These are phyloP conservation scores for Nakazawaea sp. DNA, from an alignment of 805 yeast genomes.

Conservation along the genomic window DNA sequence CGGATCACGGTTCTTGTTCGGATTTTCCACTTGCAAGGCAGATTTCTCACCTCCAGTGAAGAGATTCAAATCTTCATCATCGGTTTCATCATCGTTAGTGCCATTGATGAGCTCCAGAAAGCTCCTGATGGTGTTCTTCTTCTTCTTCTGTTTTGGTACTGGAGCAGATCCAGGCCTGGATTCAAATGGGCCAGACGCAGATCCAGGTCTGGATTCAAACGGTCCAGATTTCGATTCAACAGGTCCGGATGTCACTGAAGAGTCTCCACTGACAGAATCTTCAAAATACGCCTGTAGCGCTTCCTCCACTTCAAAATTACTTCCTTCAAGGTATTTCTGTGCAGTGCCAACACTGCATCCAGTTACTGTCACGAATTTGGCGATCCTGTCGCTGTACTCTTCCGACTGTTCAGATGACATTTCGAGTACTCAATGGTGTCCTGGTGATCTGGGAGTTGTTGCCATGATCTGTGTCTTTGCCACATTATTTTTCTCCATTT, in stretches of 20 bases:
- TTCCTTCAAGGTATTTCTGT: conserved; percentile 25
- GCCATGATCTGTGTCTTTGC: too few relatives aligned
- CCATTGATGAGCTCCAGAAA: conserved; percentile 26
- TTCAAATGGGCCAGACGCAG: neutral
- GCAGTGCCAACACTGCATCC: conserved; percentile 31
- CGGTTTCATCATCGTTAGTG: conserved; percentile 24
- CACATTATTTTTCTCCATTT: too few relatives aligned
- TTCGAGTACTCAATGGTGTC: too few relatives aligned
- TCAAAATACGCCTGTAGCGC: conserved; percentile 7
- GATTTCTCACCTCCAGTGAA: conserved; percentile 68
- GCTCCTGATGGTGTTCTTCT: conserved; percentile 18
- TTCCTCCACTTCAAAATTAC: conserved; percentile 21
- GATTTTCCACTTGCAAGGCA: conserved; percentile 74
- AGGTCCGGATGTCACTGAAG: too few relatives aligned
- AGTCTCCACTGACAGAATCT: conserved; percentile 3
- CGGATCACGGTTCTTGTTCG: conserved; percentile 33
- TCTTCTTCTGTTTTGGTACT: neutral
- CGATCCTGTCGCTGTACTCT: conserved; percentile 13
- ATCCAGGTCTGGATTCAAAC: neutral
- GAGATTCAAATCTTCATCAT: conserved; percentile 30
- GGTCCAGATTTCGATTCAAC: too few relatives aligned
- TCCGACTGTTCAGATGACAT: too few relatives aligned
- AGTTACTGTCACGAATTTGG: conserved; percentile 30
- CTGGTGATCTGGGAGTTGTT: too few relatives aligned
- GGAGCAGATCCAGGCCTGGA: neutral